Evolutionary conservation across 345 rosid species (phyloP).

Genomic region (Brassica carinata): DNA sequence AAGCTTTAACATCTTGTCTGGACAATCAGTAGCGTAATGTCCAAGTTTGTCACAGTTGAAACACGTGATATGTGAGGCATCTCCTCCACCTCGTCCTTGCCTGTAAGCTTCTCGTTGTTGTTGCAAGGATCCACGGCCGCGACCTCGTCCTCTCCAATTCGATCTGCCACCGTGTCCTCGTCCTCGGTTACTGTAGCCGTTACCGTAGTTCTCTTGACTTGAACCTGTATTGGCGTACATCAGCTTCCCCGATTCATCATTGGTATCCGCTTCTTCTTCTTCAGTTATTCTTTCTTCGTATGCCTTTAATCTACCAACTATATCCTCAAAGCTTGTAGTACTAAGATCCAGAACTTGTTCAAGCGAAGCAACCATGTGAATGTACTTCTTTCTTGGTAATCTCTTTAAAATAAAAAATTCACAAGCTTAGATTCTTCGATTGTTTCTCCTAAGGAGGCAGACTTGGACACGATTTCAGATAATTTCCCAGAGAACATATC

Average conservation of each 20-base stretch:
- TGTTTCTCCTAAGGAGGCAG: no score
- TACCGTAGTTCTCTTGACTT: neutral
- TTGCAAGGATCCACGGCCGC: neutral
- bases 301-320: no score
- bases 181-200: neutral
- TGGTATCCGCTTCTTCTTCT: neutral
- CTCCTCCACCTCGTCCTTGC: neutral
- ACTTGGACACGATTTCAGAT: no score
- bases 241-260: neutral
- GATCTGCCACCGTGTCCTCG: neutral
- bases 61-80: neutral
- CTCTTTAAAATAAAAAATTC: no score
- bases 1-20: neutral
- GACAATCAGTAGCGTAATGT: neutral
- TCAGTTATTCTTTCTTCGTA: neutral
- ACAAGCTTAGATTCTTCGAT: no score
- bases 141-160: neutral
- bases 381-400: no score
- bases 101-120: neutral
- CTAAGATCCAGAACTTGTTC: no score
- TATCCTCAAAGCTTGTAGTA: no score
- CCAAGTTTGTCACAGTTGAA: neutral
- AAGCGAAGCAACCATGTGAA: no score
- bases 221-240: neutral
- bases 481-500: no score